Conservation (phyloP, 2,329 filamentous ascomycete genomes). For the Chaetoscypha palmicola region DNA sequence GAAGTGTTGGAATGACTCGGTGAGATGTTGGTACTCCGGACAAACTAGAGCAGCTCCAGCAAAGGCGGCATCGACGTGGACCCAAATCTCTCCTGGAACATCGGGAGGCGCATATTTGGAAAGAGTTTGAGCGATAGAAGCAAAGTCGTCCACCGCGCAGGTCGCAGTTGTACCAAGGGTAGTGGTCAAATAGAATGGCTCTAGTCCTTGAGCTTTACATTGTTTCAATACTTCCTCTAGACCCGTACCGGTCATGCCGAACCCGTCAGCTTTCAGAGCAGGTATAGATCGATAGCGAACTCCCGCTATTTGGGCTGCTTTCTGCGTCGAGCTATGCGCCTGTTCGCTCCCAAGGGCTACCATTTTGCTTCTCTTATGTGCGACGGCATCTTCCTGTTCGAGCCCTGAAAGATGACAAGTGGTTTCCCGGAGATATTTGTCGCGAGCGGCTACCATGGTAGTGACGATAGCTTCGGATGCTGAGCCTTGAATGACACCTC, state of each 20-base stretch:
- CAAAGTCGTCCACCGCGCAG: constrained; percentile 79
- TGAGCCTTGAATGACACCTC: constrained; percentile 90
- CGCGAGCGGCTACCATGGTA: constrained; percentile 78
- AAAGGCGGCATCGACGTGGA: constrained; percentile 91
- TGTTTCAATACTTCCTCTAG: constrained; percentile 57
- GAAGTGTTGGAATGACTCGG: constrained; percentile 55
- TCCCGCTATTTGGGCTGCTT: constrained; percentile 79
- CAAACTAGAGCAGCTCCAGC: constrained; percentile 79
- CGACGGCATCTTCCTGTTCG: constrained; percentile 63
- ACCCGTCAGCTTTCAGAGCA: constrained; percentile 54
- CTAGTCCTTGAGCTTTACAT: constrained; percentile 60
- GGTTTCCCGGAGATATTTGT: constrained; percentile 62
- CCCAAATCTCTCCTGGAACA: constrained; percentile 59
- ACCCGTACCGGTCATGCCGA: constrained; percentile 60
- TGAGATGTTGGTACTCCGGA: constrained; percentile 69
- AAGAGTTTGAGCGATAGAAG: constrained; percentile 28
- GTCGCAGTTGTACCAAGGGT: constrained; percentile 84
- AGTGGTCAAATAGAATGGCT: constrained; percentile 80
- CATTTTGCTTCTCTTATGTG: constrained; percentile 59
- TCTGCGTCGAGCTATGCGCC: constrained; percentile 77
- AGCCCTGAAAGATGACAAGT: constrained; percentile 43
- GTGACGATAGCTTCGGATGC: constrained; percentile 84
- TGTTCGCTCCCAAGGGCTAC: constrained; percentile 76
- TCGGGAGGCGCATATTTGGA: constrained; percentile 34
- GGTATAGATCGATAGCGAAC: constrained; percentile 70